Evolutionary conservation across 768 basidiomycete species (phyloP).

Genomic region (Hypholoma fasciculare): DNA sequence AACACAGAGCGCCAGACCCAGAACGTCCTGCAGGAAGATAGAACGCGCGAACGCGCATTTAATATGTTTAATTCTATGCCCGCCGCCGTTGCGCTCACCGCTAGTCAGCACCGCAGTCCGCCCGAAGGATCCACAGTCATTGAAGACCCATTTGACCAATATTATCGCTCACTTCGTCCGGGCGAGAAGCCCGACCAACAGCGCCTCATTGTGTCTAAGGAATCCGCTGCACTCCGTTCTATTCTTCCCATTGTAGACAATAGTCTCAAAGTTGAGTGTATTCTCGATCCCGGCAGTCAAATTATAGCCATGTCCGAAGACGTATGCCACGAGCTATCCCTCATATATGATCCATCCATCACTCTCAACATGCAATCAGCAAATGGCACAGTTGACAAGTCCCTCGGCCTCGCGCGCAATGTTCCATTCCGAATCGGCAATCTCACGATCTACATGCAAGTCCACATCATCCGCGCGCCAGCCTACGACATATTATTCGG

Average conservation of each 20-base stretch:
- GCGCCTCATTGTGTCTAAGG: background rate
- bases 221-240: background rate
- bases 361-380: constrained; percentile 3
- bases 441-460: constrained; percentile 24
- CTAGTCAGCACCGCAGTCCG: background rate
- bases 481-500: constrained; percentile 29
- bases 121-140: background rate
- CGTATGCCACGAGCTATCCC: constrained; percentile 5
- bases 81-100: background rate
- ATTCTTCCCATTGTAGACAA: background rate
- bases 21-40: background rate
- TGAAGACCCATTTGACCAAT: background rate
- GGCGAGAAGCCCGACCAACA: no score
- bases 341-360: constrained; percentile 14
- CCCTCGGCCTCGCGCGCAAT: no score
- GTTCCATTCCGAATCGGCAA: constrained; percentile 23
- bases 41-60: background rate
- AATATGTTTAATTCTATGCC: no score
- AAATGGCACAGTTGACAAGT: background rate
- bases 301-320: constrained; percentile 8
- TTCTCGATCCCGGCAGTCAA: no score
- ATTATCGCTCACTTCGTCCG: constrained; percentile 1
- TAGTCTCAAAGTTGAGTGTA: no score
- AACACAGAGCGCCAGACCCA: background rate
- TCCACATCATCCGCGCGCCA: constrained; percentile 24